These are phyloP conservation scores for Umbellularia californica DNA, from an alignment of 164 flowering plant genomes.

Conservation along the genomic window DNA sequence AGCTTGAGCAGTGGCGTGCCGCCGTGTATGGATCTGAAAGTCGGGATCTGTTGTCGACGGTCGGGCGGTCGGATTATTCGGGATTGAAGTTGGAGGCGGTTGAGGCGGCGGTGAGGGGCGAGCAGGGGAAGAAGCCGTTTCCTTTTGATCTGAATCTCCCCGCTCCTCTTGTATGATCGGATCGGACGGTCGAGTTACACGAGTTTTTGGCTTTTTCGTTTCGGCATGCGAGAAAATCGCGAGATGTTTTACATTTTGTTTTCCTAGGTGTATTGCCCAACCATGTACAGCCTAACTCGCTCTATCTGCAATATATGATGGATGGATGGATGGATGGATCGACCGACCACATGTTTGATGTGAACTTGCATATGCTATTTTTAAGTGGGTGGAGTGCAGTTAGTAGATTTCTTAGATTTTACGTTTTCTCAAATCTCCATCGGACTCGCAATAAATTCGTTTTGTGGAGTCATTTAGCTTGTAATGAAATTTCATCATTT, in stretches of 20 bases:
- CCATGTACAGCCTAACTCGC: no score
- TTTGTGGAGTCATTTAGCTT: no score
- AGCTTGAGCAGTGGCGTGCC: conserved; percentile 12
- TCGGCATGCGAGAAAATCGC: background rate
- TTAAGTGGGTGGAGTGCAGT: no score
- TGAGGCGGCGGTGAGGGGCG: conserved; percentile 25
- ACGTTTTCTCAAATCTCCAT: no score
- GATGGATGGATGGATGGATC: no score
- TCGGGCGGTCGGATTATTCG: conserved; percentile 18
- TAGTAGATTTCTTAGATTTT: no score
- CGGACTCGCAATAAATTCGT: no score
- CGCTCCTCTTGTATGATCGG: conserved; percentile 39
- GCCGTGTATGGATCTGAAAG: conserved; percentile 9
- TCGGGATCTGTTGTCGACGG: conserved; percentile 6
- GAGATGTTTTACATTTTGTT: background rate
- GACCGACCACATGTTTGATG: no score
- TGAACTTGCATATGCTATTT: no score
- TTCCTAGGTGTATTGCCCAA: background rate
- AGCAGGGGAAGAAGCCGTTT: conserved; percentile 35
- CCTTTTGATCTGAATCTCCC: conserved; percentile 51
- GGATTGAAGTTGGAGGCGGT: conserved; percentile 32
- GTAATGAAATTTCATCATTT: no score
- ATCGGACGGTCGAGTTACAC: conserved; percentile 2
- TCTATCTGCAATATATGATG: no score
- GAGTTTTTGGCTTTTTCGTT: background rate